Conservation (phyloP, 2,329 filamentous ascomycete species). For the Pseudogymnoascus sp. region DNA sequence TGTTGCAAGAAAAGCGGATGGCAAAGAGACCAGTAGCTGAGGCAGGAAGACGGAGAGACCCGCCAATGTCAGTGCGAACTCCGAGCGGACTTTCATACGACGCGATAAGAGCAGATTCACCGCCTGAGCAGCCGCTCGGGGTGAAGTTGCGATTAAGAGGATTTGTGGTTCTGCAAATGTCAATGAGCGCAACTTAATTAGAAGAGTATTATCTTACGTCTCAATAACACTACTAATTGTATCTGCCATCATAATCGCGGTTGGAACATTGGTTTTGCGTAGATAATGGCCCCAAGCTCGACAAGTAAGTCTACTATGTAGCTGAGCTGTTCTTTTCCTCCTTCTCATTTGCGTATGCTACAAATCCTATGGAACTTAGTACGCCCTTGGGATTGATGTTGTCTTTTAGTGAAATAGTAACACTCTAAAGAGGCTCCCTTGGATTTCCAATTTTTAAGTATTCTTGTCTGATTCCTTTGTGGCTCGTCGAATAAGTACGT, state of each 20-base stretch:
- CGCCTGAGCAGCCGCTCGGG: conserved; percentile 53
- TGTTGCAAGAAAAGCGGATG: not conserved
- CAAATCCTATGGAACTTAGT: conserved; percentile 46
- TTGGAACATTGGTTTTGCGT: conserved; percentile 59
- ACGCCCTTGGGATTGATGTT: conserved; percentile 44
- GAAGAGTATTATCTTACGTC: conserved; percentile 28
- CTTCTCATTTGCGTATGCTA: conserved; percentile 41
- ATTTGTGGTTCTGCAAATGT: conserved; percentile 38
- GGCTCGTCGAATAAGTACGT: conserved; percentile 9
- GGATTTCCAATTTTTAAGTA: conserved; percentile 30
- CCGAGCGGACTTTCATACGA: conserved; percentile 35
- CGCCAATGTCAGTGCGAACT: conserved; percentile 36
- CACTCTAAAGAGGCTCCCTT: conserved; percentile 51
- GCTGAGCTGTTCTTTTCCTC: conserved; percentile 28
- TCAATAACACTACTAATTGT: conserved; percentile 52
- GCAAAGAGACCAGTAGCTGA: conserved; percentile 26
- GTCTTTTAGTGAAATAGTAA: conserved; percentile 50
- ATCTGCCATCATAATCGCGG: conserved; percentile 43
- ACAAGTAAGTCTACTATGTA: conserved; percentile 46
- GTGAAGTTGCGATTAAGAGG: conserved; percentile 43
- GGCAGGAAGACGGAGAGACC: conserved; percentile 32
- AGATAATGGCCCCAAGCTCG: conserved; percentile 53
- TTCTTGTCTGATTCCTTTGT: conserved; percentile 38
- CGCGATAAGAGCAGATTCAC: conserved; percentile 43
- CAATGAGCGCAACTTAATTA: no score